A percentile compares a stretch with the other conserved stretches of the same genome.
These are phyloP conservation scores for Candida tammaniensis DNA, from an alignment of 805 yeast species.

Conservation along the genomic window DNA sequence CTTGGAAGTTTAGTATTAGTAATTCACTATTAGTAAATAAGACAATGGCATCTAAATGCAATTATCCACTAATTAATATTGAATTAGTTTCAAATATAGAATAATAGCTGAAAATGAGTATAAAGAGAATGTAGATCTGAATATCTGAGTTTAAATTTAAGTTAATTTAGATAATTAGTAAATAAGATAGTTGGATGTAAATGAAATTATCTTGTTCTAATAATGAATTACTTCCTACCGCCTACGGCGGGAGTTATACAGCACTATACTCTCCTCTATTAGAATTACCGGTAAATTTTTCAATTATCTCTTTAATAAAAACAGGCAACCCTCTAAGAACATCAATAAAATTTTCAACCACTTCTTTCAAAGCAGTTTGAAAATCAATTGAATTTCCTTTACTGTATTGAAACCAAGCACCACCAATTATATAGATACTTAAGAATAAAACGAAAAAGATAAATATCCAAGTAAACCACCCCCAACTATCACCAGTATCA, in stretches of 20 bases:
- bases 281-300: slow-evolving; percentile 59
- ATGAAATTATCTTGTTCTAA: too few relatives aligned
- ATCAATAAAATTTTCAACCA: slow-evolving; percentile 64
- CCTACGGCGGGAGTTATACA: too few relatives aligned
- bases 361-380: slow-evolving; percentile 70
- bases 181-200: too few relatives aligned
- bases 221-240: too few relatives aligned
- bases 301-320: slow-evolving; percentile 63
- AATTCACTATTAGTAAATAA: background rate
- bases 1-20: background rate
- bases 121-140: too few relatives aligned
- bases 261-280: slow-evolving; percentile 92
- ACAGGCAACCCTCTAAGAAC: slow-evolving; percentile 59
- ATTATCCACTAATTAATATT: too few relatives aligned
- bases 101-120: too few relatives aligned
- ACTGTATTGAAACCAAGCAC: slow-evolving; percentile 73
- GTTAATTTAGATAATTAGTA: too few relatives aligned
- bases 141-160: too few relatives aligned
- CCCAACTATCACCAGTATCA: slow-evolving; percentile 57
- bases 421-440: slow-evolving; percentile 68
- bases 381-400: slow-evolving; percentile 70
- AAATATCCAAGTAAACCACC: slow-evolving; percentile 81
- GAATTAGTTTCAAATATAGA: too few relatives aligned
- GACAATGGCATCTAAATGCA: too few relatives aligned
- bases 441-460: slow-evolving; percentile 67